Evolutionary conservation across 73 alveolate genomes (phyloP).

Genomic region (Paramecium biaurelia): DNA sequence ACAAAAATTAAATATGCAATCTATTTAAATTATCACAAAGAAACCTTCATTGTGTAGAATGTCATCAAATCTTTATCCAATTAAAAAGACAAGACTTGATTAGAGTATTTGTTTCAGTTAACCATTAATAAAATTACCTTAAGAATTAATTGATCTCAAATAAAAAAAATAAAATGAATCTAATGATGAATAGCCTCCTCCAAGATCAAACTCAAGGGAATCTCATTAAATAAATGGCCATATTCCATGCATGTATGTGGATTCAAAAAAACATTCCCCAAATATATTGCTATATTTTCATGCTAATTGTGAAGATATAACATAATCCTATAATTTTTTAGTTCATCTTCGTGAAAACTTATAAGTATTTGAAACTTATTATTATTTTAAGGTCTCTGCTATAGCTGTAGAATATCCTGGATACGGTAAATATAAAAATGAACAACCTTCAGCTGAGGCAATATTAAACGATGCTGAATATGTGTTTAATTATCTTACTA

Average conservation of each 20-base stretch:
- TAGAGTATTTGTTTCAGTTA: neutral
- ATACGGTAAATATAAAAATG: constrained; percentile 83
- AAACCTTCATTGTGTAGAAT: neutral
- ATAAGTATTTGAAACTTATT: neutral
- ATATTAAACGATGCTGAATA: constrained; percentile 82
- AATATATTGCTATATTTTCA: constrained; percentile 85
- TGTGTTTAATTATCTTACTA: constrained; percentile 75
- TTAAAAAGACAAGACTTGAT: neutral
- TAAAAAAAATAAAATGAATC: neutral
- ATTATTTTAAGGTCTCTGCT: constrained; percentile 65
- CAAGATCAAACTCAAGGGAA: neutral
- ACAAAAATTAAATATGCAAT: neutral
- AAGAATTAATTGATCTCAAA: neutral
- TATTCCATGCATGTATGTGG: constrained; percentile 75
- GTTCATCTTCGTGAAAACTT: constrained; percentile 72
- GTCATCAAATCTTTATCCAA: neutral
- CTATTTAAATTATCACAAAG: neutral
- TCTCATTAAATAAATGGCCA: neutral
- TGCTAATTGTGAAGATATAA: constrained; percentile 92
- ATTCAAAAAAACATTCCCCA: constrained; percentile 71
- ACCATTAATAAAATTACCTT: constrained; percentile 20
- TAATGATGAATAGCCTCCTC: neutral
- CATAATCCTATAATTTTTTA: constrained; percentile 70
- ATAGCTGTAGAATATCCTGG: constrained; percentile 97
- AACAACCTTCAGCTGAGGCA: constrained; percentile 70